Evolutionary conservation across 1,139 yeast genomes (phyloP), one percentile per base, ranked within the genome.

Genomic region (Arxiozyma slooffiae): DNA sequence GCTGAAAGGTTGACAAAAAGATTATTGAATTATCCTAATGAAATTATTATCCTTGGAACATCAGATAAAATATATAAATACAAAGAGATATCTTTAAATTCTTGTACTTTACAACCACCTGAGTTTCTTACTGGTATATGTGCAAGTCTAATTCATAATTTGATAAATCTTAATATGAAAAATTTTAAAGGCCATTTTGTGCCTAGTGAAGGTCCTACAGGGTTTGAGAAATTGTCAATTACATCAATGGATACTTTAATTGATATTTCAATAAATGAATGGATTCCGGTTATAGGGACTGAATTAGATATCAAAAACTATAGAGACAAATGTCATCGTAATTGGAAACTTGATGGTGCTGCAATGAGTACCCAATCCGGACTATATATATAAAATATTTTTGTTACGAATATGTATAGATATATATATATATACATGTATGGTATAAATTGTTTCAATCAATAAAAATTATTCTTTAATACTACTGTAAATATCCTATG

Each of bases 171-270:
- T 14, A 41, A 45, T 22, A 41, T 47, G 9, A 38, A 50, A 14
- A 39, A 54, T 2, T 60, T 58, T 44, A 47, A 51, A 20, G 59
- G 59, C 4, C 30, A 59, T n/a, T 47, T 63, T 9, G 63, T 59
- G 1, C 69, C 68, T 20, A 63, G 69, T 52, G 70, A 67, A 52
- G 70, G 70, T 6, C 69, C 69, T 2, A 55, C 57, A 3, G 67
- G 68, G 9, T 65, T 63, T 52, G 69, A 66, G 49, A 67, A 66
- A 49, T 46, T 65, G 26, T 55, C 64, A 6, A 38, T 58, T 20
- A 53, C 52, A 2, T 52, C 60, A 3, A 61, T 67, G 57, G 61
- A 62, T 38, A 57, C 57, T 16, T 47, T 67, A 41, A 57, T 64
- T 41, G 62, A 57, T 41, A 23, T 51, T 17, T 54, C 57, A 18